Conservation (phyloP, 2,329 filamentous ascomycete species). For the Penicillium sp. region DNA sequence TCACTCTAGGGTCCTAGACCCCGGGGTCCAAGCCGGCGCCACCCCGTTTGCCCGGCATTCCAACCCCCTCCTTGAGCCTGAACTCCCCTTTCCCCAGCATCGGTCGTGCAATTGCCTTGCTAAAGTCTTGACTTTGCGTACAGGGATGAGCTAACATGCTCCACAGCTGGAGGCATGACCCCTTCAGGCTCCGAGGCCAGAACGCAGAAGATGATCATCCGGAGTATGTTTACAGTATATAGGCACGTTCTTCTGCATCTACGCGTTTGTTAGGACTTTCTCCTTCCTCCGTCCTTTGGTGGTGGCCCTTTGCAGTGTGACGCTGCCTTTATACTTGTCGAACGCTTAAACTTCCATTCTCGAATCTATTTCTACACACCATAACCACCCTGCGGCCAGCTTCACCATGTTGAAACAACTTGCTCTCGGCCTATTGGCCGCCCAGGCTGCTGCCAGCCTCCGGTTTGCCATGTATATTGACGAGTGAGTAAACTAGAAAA, state of each 20-base stretch:
- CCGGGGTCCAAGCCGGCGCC: not conserved
- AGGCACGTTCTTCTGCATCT: not conserved
- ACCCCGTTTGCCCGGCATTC: constrained; percentile 7
- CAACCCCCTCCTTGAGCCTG: not conserved
- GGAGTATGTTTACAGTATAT: constrained; percentile 10
- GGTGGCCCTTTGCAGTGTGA: constrained; percentile 1
- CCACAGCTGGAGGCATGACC: constrained; percentile 1
- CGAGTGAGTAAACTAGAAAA: constrained; percentile 34
- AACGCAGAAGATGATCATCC: constrained; percentile 7
- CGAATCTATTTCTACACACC: not conserved
- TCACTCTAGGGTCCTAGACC: not conserved
- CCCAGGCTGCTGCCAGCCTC: constrained; percentile 26
- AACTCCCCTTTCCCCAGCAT: constrained; percentile 5
- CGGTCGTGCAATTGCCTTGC: not conserved
- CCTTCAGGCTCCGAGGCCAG: not conserved
- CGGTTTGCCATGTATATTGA: constrained; percentile 47
- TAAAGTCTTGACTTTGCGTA: constrained; percentile 1
- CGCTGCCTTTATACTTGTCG: constrained; percentile 2
- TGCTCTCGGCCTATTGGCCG: constrained; percentile 29
- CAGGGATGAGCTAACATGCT: constrained; percentile 12
- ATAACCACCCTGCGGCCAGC: not conserved
- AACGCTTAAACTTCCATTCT: not conserved
- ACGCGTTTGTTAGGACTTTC: not conserved
- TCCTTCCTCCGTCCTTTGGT: not conserved
- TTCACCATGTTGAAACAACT: constrained; percentile 26